Evolutionary conservation across 2,329 filamentous ascomycete genomes (phyloP), one percentile per base, ranked within the genome.

Genomic region (Fusarium lateritium): DNA sequence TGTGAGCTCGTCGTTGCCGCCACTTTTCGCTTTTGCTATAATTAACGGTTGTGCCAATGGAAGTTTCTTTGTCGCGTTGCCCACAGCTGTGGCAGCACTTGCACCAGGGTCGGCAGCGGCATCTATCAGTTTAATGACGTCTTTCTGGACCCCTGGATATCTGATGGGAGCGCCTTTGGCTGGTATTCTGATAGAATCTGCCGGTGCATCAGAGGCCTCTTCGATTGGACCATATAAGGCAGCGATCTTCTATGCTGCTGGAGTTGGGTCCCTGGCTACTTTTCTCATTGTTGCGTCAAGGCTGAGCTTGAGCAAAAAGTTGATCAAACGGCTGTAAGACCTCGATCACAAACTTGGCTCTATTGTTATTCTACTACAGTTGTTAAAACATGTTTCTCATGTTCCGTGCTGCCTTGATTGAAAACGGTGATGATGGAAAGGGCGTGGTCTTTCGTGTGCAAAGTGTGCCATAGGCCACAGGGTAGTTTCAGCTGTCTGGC

Each of bases 11-110:
- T 52, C 46, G 0, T 11, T 65, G 0, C 44, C 42, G 0, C 34
- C 40, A 1, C 36, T 65, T 1, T 59, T 65, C 0, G n/a, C 34
- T 0, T 65, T 65, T 1, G 53, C 42, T 0, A 60, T 65, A 0
- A 38, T 65, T 2, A 65, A 65, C 1, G 60, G 62, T 0, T 53
- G 46, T 1, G 46, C 62, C 0, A 65, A 65, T n/a, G 62, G 60
- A 1, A 45, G 47, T 0, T 65, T 65, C 17, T 59, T 53, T 1
- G 60, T 65, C 14, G 46, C 62, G 7, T n/a, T 65, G 4, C 60
- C 62, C 0, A 65, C 62, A 1, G 61, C 61, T 24, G 61, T 65
- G 15, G 60, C 54, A 2, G 28, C 36, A 3, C 31, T 59, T 6
- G 60, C 47, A 4, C 46, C 54, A 3, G 61, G 47, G 5, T 52